Conservation (phyloP, 345 rosid genomes). For the Ceriops decandra region DNA sequence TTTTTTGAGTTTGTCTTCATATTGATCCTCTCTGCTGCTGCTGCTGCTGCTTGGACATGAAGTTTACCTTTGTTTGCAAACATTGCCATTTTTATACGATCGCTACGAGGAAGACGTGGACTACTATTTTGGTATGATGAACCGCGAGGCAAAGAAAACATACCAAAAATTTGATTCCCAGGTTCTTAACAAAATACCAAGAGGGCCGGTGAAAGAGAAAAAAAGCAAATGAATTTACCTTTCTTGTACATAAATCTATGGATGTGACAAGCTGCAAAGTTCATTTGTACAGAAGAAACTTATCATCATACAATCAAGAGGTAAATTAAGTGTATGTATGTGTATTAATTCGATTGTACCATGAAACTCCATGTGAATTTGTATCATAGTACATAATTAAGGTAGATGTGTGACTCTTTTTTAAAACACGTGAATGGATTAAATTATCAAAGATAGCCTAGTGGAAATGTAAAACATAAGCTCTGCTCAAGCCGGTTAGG, state of each 20-base stretch:
- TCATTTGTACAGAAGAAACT: too few relatives aligned
- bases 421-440: too few relatives aligned
- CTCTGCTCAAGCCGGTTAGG: too few relatives aligned
- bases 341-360: too few relatives aligned
- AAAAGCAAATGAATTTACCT: conserved; percentile 29
- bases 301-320: too few relatives aligned
- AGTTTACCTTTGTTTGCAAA: conserved; percentile 54
- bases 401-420: too few relatives aligned
- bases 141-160: conserved; percentile 37
- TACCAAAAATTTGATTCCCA: conserved; percentile 44
- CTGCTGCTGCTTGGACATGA: neutral
- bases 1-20: neutral
- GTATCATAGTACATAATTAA: too few relatives aligned
- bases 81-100: conserved; percentile 65
- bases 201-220: conserved; percentile 63
- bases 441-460: too few relatives aligned
- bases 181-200: conserved; percentile 77
- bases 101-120: conserved; percentile 64
- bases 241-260: neutral
- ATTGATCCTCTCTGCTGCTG: neutral
- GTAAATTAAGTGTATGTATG: too few relatives aligned
- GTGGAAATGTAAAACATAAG: too few relatives aligned
- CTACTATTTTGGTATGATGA: conserved; percentile 29
- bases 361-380: too few relatives aligned
- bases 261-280: neutral